Evolutionary conservation across 176 grass and related monocot genomes (phyloP), one percentile per base, ranked within the genome.

Genomic region (Saccharum spontaneum): DNA sequence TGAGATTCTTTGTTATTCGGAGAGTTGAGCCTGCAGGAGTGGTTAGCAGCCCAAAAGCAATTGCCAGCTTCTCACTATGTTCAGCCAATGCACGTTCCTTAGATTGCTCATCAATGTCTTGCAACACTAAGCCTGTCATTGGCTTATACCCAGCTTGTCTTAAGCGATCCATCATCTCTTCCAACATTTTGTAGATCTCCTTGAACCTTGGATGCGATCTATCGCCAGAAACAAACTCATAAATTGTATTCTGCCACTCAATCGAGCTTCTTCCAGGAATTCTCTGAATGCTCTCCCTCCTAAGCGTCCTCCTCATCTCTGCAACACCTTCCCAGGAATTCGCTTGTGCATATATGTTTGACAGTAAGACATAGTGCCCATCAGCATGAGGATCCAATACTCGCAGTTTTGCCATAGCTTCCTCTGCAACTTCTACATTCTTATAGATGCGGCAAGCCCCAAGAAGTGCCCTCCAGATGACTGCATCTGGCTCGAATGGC

Each of bases 401-500:
- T 62, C 48, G 72, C 74, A 95, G 26, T 57, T 88, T 87, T 23
- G 80, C 30, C 65, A 90, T 92, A 78, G 93, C 86, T 86, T 92
- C 90, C 86, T 90, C 88, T 60, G 90, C 90, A 65, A 92, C 67
- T 77, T 88, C 88, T 11, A 90, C 82, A 37, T 94, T 94, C 77
- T 88, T 94, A 48, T 94, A 83, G 79, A 94, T 90, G 69, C 85
- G 78, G 22, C 93, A 95, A 54, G 93, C 90, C 67, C 83, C 90
- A 40, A 95, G 93, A 87, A 95, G 90, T 44, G 90, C 80, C 77
- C 93, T 92, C 93, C 93, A 95, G 18, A 92, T 86, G 38, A 92
- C 66, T 78, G 88, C 83, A 52, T 95, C 90, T 15, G 88, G 86
- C 69, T 88, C 77, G 7, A 86, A 88, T 9, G 88, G 83, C 93